Conservation (phyloP, 805 yeast genomes). For the Kregervanrija delftensis region DNA sequence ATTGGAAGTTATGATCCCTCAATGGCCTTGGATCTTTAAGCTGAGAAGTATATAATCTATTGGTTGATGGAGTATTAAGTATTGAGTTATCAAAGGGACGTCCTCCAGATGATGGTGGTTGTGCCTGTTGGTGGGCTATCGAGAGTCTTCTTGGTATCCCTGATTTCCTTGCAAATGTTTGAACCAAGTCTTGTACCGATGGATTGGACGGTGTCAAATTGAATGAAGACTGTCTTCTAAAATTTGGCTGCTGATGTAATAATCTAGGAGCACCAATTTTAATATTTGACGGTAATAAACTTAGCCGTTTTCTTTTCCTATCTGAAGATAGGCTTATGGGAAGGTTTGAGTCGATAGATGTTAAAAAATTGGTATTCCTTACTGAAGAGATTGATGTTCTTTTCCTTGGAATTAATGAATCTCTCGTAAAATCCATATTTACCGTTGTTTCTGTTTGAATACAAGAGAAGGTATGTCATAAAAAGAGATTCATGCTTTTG, state of each 20-base stretch:
- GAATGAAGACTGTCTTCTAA: constrained; percentile 21
- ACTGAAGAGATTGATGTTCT: too few relatives aligned
- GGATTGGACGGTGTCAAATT: constrained; percentile 8
- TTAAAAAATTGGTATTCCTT: background rate
- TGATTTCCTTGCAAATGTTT: constrained; percentile 20
- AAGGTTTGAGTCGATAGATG: constrained; percentile 16
- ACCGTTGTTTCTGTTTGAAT: too few relatives aligned
- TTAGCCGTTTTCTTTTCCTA: constrained; percentile 21
- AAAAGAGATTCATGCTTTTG: too few relatives aligned
- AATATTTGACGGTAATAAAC: constrained; percentile 23
- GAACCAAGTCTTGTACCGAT: constrained; percentile 22
- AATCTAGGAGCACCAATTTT: constrained; percentile 26
- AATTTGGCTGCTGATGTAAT: constrained; percentile 16
- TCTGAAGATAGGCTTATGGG: constrained; percentile 8
- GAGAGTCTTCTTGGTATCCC: background rate
- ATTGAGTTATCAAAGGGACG: background rate
- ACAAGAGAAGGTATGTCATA: too few relatives aligned
- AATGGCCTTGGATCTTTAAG: constrained; percentile 67
- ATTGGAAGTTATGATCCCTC: constrained; percentile 64
- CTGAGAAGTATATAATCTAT: constrained; percentile 3
- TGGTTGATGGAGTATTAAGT: constrained; percentile 2
- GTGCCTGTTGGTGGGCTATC: background rate
- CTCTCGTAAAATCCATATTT: too few relatives aligned
- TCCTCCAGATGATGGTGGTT: constrained; percentile 8
- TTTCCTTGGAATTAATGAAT: too few relatives aligned